Evolutionary conservation across 2,329 filamentous ascomycete genomes (phyloP), one percentile per base, ranked within the genome.

Genomic region (Ascochyta koolunga): DNA sequence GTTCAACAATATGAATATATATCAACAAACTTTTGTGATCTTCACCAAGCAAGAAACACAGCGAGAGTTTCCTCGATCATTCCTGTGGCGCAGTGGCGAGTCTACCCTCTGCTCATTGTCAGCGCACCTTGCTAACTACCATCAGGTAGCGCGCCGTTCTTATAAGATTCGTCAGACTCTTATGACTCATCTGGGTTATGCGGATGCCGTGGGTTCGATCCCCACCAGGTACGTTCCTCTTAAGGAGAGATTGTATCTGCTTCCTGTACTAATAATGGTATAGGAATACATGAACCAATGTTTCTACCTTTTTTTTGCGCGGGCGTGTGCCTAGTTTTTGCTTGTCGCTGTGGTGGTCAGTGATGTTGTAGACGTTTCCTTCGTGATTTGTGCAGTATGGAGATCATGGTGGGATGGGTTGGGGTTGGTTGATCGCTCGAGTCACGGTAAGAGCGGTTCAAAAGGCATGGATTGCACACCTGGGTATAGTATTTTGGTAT

Each of bases 81-180:
- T 73, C 69, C 70, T 70, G 68, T 78, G 76, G 76, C 77, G 76
- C 76, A 78, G 77, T 78, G 76, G 27, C 13, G 13, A 11, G 9
- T 31, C n/a, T n/a, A n/a, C n/a, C n/a, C n/a, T n/a, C n/a, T n/a
- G n/a, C n/a, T n/a, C 27, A 31, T 11, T 11, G n/a, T n/a, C n/a
- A n/a, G n/a, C 27, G 27, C 27, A 31, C 27, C 3, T 31, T 1
- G 27, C 27, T 31, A 31, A 31, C 10, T 2, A 1, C 27, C 1
- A 2, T 11, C 3, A 31, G 27, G 77, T 78, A 79, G 77, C 77
- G 77, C 76, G 77, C 73, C 74, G 76, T 77, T 77, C 77, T 79
- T 77, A 78, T 79, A 78, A 67, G 61, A 57, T 58, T 70, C 65
- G 66, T 71, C 66, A 68, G 69, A 71, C 53, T 62, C 59, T 61